These are phyloP conservation scores for Magnaporthales sp. DNA, from an alignment of 2,329 filamentous ascomycete species.

Conservation along the genomic window DNA sequence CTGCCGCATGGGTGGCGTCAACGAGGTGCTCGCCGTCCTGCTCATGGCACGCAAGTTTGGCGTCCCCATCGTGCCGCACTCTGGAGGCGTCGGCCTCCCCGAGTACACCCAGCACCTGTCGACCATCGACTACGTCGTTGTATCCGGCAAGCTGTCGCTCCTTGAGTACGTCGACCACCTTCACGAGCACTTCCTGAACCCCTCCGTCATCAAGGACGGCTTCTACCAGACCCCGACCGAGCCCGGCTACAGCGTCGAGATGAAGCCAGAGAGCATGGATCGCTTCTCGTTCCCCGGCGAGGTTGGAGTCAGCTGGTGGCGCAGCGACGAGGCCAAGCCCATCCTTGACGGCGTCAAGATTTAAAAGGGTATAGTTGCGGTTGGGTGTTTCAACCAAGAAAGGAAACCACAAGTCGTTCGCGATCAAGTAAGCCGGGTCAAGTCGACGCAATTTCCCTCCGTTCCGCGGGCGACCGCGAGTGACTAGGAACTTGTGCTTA, in stretches of 20 bases:
- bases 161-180: constrained; percentile 90
- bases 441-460: not conserved
- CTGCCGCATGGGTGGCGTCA: constrained; percentile 81
- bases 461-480: not conserved
- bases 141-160: constrained; percentile 71
- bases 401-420: constrained; percentile 1
- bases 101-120: constrained; percentile 91
- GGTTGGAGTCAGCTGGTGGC: constrained; percentile 79
- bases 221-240: constrained; percentile 81
- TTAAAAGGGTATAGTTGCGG: constrained; percentile 17
- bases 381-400: not conserved
- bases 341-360: constrained; percentile 60
- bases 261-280: constrained; percentile 85
- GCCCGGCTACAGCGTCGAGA: constrained; percentile 86
- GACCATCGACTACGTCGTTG: constrained; percentile 87
- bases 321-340: constrained; percentile 63
- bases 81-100: constrained; percentile 79
- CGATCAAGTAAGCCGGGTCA: constrained; percentile 8
- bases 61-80: constrained; percentile 82
- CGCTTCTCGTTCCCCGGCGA: constrained; percentile 67
- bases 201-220: constrained; percentile 69
- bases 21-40: constrained; percentile 85
- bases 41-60: constrained; percentile 73
- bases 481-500: not conserved
- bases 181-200: constrained; percentile 87